phyloP scores from a whole-genome alignment of 805 yeast species.

The Tetrapisispora taiwanensis region DNA sequence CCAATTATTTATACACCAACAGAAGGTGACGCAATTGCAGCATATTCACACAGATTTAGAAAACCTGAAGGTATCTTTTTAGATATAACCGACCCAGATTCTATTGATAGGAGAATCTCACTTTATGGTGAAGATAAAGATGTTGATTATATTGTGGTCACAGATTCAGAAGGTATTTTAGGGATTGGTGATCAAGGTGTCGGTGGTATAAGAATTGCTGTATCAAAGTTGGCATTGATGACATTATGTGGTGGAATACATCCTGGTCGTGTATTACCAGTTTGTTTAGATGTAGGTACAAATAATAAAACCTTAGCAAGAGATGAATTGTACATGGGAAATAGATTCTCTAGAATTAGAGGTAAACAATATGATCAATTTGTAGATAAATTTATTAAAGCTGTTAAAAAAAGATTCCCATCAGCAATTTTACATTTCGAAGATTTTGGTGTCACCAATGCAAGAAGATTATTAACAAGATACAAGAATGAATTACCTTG shows the following conservation, averaged over 20 bases:
- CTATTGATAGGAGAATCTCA: slow-evolving; percentile 65
- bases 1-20: slow-evolving; percentile 84
- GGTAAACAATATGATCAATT: slow-evolving; percentile 82
- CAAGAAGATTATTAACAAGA: slow-evolving; percentile 68
- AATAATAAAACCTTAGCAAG: slow-evolving; percentile 68
- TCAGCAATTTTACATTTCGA: slow-evolving; percentile 89
- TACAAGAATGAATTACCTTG: slow-evolving; percentile 72
- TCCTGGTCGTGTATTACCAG: slow-evolving; percentile 92
- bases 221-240: slow-evolving; percentile 90
- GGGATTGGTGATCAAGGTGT: slow-evolving; percentile 99
- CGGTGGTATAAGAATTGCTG: slow-evolving; percentile 87
- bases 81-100: slow-evolving; percentile 70
- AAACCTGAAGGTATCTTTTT: slow-evolving; percentile 94
- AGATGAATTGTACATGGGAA: slow-evolving; percentile 90
- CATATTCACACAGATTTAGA: slow-evolving; percentile 85
- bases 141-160: slow-evolving; percentile 87
- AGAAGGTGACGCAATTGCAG: slow-evolving; percentile 93
- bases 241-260: slow-evolving; percentile 94
- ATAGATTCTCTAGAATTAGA: slow-evolving; percentile 71
- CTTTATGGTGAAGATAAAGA: slow-evolving; percentile 67
- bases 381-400: slow-evolving; percentile 65
- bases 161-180: slow-evolving; percentile 92
- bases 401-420: slow-evolving; percentile 71
- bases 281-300: slow-evolving; percentile 88
- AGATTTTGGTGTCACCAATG: slow-evolving; percentile 91